Base-by-base conservation (phyloP, 345 rosid genomes). In the Barbarea vulgaris region DNA sequence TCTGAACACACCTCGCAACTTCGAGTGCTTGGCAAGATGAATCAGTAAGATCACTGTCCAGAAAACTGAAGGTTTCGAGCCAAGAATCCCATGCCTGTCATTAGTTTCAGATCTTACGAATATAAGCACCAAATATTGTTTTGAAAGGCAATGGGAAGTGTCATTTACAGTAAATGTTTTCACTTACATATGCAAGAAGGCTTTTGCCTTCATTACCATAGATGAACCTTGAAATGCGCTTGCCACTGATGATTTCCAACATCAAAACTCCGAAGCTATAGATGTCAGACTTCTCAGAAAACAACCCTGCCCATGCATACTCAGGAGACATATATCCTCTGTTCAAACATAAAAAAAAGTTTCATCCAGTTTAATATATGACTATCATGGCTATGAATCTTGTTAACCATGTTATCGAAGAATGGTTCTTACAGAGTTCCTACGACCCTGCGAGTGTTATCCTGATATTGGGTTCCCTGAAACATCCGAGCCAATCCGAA, bases 231-330 rank as follows among this genome's bases (percentile, higher is more conserved):
- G 80, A 77, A n/a, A 77, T 64, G 9, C 14, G 56, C 55, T 77
- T 56, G 3, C 76, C 67, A 6, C 47, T 64, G 36, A 77, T 77
- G 62, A 77, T 77, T 63, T 77, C 80, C 6, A 77, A 34, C 72
- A 85, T 70, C 64, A 83, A 19, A 24, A 85, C 91, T 7, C 85
- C 87, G 5, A 83, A 82, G 66, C 88, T 85, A 24, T 82, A 85
- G 10, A 87, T 79, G 39, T 85, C 85, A 0, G 88, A 85, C 78
- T 87, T 87, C 51, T 80, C 78, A 3, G 85, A 83, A 78, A 85
- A 87, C 21, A 80, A 73, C 1, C 88, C 88, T 30, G 82, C 84
- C 48, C 80, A 66, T 3, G 83, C 86, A 37, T 87, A 87, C 74
- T 85, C 87, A 2, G 85, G 87, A 70, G 87, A 72, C 86, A 84